Percentiles rank a stretch among this genome's conserved stretches.
Evolutionary conservation across 2,329 filamentous ascomycete species (phyloP).

Genomic region (Fusarium incarnatum): DNA sequence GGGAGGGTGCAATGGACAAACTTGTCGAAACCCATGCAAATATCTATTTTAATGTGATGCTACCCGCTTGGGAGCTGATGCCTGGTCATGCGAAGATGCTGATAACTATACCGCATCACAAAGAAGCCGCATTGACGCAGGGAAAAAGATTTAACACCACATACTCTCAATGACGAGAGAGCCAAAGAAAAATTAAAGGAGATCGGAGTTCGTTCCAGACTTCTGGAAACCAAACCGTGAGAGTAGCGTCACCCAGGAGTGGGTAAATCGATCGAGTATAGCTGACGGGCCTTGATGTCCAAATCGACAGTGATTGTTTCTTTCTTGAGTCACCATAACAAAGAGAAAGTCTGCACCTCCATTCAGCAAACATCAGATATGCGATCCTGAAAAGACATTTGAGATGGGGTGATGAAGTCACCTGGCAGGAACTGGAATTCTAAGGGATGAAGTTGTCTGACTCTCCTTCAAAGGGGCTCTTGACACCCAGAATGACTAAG

Average conservation of each 20-base stretch:
- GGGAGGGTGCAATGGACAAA: conserved; percentile 17
- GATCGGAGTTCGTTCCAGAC: conserved; percentile 13
- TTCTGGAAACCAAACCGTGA: not conserved
- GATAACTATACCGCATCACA: conserved; percentile 12
- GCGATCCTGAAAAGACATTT: conserved; percentile 1
- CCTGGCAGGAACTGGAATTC: conserved; percentile 38
- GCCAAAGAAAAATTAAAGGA: not conserved
- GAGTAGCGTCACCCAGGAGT: not conserved
- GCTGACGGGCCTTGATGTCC: not conserved
- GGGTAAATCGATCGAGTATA: not conserved
- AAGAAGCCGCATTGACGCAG: not conserved
- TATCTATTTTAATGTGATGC: not conserved
- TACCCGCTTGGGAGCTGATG: not conserved
- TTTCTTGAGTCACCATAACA: not conserved
- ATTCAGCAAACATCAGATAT: not conserved
- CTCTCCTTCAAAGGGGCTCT: conserved; percentile 37
- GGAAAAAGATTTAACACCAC: not conserved
- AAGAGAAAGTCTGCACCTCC: not conserved
- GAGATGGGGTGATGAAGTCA: conserved; percentile 28
- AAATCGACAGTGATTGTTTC: not conserved
- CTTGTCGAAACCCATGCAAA: not conserved
- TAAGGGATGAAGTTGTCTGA: conserved; percentile 44
- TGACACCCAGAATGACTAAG: conserved; percentile 38
- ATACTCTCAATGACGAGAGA: not conserved
- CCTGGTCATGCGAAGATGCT: not conserved